phyloP scores from a whole-genome alignment of 2,329 filamentous ascomycete species.

The Fusarium mangiferae region DNA sequence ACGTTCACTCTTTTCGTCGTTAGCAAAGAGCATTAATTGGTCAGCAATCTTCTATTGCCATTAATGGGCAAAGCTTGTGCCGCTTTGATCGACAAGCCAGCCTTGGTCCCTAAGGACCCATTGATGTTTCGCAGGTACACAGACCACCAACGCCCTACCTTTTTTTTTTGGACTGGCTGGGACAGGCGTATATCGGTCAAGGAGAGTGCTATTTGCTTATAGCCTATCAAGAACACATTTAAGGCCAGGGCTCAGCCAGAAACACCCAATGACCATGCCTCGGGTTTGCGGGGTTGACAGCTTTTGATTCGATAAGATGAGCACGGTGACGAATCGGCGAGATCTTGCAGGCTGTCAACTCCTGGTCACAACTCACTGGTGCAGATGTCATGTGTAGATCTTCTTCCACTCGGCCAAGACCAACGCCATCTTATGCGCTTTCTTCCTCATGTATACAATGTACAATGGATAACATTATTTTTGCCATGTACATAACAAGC shows the following conservation, averaged over 20 bases:
- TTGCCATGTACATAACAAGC: not conserved
- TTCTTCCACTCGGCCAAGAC: not conserved
- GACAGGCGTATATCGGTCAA: conserved; percentile 8
- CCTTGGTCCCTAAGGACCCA: not conserved
- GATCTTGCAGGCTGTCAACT: conserved; percentile 8
- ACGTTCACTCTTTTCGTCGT: not conserved
- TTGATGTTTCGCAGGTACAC: conserved; percentile 16
- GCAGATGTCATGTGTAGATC: not conserved
- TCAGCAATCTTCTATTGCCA: not conserved
- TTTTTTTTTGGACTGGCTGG: conserved; percentile 11
- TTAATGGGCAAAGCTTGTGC: not conserved
- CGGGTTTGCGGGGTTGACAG: conserved; percentile 18
- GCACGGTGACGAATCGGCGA: conserved; percentile 8
- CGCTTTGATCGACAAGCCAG: conserved; percentile 11
- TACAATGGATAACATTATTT: not conserved
- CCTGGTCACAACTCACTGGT: not conserved
- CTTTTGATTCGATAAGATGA: conserved; percentile 14
- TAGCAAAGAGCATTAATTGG: not conserved
- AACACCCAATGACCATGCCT: not conserved
- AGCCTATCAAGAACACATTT: not conserved
- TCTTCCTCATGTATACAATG: not conserved
- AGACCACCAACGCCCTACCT: conserved; percentile 21
- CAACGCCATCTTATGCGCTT: not conserved
- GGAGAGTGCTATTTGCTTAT: not conserved
- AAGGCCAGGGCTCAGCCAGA: not conserved